A percentile compares a stretch with the other conserved stretches of the same genome.
These are phyloP conservation scores for Ormosia semicastrata DNA, from an alignment of 306 rosid species.

Conservation along the genomic window DNA sequence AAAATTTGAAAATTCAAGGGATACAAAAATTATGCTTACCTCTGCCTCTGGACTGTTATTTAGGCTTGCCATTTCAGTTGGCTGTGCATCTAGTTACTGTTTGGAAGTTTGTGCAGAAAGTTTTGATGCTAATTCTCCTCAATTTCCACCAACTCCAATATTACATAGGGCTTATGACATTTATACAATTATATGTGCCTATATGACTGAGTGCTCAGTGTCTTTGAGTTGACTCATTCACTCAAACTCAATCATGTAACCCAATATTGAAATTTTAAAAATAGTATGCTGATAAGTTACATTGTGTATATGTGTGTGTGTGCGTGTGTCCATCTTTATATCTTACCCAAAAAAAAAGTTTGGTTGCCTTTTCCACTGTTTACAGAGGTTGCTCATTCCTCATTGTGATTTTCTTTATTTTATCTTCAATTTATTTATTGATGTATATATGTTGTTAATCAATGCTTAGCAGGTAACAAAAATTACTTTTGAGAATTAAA, in stretches of 20 bases:
- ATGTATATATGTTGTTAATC: constrained; percentile 5
- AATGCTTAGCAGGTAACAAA: constrained; percentile 36
- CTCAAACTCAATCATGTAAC: neutral
- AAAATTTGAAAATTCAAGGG: neutral
- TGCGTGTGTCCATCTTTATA: neutral
- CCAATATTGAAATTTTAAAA: neutral
- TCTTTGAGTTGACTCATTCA: neutral
- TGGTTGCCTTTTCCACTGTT: neutral
- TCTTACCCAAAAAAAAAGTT: neutral
- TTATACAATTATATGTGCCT: neutral
- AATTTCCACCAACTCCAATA: neutral
- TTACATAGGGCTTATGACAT: neutral
- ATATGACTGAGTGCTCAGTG: neutral
- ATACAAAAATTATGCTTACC: too few species aligned
- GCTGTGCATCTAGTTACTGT: neutral
- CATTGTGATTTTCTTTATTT: neutral
- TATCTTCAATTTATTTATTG: constrained; percentile 2
- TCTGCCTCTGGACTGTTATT: neutral
- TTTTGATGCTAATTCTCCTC: neutral
- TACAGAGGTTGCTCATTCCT: neutral
- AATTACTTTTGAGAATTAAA: neutral
- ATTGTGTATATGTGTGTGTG: neutral
- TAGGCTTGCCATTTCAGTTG: neutral
- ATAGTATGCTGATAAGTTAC: neutral
- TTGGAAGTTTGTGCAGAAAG: neutral